Conservation (phyloP, 106 monocot species). For the Acorus gramineus region DNA sequence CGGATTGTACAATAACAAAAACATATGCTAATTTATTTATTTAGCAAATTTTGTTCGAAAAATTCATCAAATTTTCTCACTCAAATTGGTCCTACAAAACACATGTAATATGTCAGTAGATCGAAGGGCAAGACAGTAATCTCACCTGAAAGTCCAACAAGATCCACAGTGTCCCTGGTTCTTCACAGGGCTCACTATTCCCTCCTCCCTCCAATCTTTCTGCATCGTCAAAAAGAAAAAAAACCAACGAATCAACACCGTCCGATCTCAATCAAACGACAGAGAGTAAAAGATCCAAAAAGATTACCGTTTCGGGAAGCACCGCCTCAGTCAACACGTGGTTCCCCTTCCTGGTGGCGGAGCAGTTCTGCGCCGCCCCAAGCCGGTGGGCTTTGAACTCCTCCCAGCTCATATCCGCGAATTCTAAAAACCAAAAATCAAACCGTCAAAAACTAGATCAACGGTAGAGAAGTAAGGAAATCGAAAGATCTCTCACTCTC, state of each 20-base stretch:
- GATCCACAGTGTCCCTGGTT: slow-evolving; percentile 82
- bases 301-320: slow-evolving; percentile 55
- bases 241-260: background rate
- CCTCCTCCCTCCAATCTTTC: slow-evolving; percentile 94
- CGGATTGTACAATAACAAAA: no score
- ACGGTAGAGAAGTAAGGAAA: background rate
- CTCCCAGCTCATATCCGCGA: slow-evolving; percentile 91
- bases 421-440: slow-evolving; percentile 28
- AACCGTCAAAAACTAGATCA: background rate
- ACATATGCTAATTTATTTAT: no score
- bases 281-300: background rate
- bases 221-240: slow-evolving; percentile 26
- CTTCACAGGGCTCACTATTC: slow-evolving; percentile 93
- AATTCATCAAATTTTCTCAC: background rate
- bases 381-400: slow-evolving; percentile 56
- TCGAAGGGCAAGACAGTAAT: background rate
- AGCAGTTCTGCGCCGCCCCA: slow-evolving; percentile 93
- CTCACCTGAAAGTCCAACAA: slow-evolving; percentile 97
- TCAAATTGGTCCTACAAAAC: background rate
- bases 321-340: slow-evolving; percentile 40
- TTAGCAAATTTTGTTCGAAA: no score
- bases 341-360: slow-evolving; percentile 69
- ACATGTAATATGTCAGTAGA: background rate
- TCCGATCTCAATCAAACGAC: background rate
- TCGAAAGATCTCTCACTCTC: background rate